Evolutionary conservation across 371 early-diverging fungal genomes (phyloP), one percentile per base, ranked within the genome.

Genomic region (Apophysomyces elegans): DNA sequence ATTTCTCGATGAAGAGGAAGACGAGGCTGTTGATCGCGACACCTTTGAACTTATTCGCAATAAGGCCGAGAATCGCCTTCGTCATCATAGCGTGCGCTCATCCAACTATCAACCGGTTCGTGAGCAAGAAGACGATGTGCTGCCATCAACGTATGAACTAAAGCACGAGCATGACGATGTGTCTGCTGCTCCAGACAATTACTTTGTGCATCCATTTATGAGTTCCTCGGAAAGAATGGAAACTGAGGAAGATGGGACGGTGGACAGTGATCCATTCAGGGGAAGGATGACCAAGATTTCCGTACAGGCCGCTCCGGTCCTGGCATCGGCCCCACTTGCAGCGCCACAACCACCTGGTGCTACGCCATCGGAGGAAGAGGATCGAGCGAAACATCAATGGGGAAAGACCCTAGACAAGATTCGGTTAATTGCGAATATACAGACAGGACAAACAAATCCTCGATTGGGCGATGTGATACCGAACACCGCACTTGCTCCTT

Each of bases 351-450:
- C 1, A 37, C 38, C 21, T 43, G 18, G 7, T 6, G 56, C 37
- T 7, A 56, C 38, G 41, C 41, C 41, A 65, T 56, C 57, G n/a
- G 56, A 50, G 54, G 64, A 46, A 12, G 62, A 59, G n/a, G 64
- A 69, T 14, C 65, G 41, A 7, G 39, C 73, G 5, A 73, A 72
- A 21, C 63, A 70, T 38, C 69, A 74, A 38, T 82, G 83, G 83
- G 78, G 75, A 44, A 67, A 71, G 38, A 82, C 78, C 1, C 45
- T 77, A 4, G 80, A 82, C 56, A 76, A 68, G 36, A 39, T 82
- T 7, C 72, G 71, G 44, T 47, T 76, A 57, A 76, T 81, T 36
- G 61, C 78, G 0, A 61, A 71, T 37, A 54, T 76, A 7, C 71
- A 74, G 18, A 66, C 54, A 21, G 54, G 8, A 50, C 54, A 50